Conservation (phyloP, 768 basidiomycete species). For the Termitomyces sp. region DNA sequence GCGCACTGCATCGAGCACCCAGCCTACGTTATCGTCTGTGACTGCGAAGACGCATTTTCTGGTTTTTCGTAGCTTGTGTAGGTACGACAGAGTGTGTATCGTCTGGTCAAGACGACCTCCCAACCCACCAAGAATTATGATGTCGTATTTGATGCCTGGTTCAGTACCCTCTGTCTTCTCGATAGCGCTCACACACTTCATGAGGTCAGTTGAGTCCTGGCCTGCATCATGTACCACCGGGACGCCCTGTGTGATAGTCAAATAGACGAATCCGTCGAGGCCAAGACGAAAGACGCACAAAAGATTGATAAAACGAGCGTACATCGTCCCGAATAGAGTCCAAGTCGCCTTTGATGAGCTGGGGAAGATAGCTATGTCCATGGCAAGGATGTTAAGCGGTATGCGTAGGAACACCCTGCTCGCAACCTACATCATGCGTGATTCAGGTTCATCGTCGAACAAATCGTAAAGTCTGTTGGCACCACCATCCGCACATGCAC, state of each 20-base stretch:
- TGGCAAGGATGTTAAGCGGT: background rate
- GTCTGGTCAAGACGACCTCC: conserved; percentile 94
- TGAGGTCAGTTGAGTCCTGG: conserved; percentile 89
- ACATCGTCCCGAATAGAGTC: conserved; percentile 85
- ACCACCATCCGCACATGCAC: conserved; percentile 82
- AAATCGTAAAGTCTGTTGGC: conserved; percentile 77
- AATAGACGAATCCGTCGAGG: background rate
- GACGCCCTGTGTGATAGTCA: conserved; percentile 50
- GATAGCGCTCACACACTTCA: conserved; percentile 79
- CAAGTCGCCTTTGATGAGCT: conserved; percentile 90
- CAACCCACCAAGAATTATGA: conserved; percentile 82
- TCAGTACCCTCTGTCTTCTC: conserved; percentile 48
- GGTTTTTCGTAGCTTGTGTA: conserved; percentile 70
- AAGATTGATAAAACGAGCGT: conserved; percentile 51
- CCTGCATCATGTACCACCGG: conserved; percentile 58
- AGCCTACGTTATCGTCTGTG: conserved; percentile 88
- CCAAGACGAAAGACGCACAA: conserved; percentile 34
- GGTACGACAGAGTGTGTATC: conserved; percentile 77
- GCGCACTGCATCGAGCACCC: conserved; percentile 74
- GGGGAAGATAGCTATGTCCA: conserved; percentile 59
- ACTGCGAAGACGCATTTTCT: conserved; percentile 63
- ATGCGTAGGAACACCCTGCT: background rate
- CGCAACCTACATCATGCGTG: conserved; percentile 9
- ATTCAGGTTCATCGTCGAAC: conserved; percentile 15
- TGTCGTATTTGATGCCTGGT: conserved; percentile 50